Evolutionary conservation across 495 filamentous ascomycete genomes (phyloP), one percentile per base, ranked within the genome.

Genomic region (Chaetomidium leptoderma): DNA sequence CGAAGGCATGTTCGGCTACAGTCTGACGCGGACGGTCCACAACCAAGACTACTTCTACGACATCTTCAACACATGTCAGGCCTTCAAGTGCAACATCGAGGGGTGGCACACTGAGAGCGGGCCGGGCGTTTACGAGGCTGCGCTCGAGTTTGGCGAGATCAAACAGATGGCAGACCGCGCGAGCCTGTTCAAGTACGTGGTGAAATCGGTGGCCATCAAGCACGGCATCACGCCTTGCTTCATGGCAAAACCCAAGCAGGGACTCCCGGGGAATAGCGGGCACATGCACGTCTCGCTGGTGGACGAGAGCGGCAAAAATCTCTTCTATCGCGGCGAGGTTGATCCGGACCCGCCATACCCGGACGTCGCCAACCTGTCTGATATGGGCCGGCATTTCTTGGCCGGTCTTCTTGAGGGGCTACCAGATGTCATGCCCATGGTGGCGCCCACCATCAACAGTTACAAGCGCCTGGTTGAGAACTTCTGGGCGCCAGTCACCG

Each of bases 401-500:
- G 93, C 93, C 0, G 95, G 95, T 7, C 72, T 98, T 2, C 75
- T 98, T 0, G 86, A 91, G 6, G 93, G 91, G 0, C 77, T 97
- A 4, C 90, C 93, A 13, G 92, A 97, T 61, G 82, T 98, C 57
- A 98, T 98, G 93, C 95, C 95, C 2, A 70, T 97, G 50, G 76
- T 97, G 10, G 95, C 92, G 2, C 93, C 93, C 1, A 98, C 90
- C 6, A 81, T 98, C 69, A 98, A 98, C 73, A 92, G 88, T 59
- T 98, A 97, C 76, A 98, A 98, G 69, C 86, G 95, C 2, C 80
- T 98, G 2, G 93, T 98, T 11, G 93, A 98, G 77, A 97, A 97
- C 69, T 97, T 96, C 74, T 97, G 95, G 95, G 93, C 93, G 0
- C 93, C 93, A 0, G 92, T 98, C 6, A 97, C 91, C 0, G 93